phyloP scores from a whole-genome alignment of 2,329 filamentous ascomycete species.

The Fusarium illudens region DNA sequence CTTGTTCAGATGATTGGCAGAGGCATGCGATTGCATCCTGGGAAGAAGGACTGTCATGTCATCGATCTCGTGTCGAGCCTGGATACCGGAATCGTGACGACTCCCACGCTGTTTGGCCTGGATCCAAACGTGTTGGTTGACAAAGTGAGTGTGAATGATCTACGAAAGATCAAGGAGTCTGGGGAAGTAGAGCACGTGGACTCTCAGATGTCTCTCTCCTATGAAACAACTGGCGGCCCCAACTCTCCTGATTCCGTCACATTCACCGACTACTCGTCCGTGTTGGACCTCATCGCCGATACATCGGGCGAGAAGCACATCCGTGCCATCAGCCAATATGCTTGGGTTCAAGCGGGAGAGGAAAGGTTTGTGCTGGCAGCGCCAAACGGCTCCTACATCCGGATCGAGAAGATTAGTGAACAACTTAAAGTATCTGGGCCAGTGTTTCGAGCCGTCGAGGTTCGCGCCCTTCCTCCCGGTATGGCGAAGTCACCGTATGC shows the following conservation, averaged over 20 bases:
- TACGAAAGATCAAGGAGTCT: slow-evolving; percentile 63
- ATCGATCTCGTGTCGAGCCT: slow-evolving; percentile 95
- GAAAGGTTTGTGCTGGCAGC: slow-evolving; percentile 76
- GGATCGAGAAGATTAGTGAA: slow-evolving; percentile 55
- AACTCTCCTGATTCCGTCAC: slow-evolving; percentile 61
- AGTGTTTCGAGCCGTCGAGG: slow-evolving; percentile 56
- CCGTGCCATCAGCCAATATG: slow-evolving; percentile 74
- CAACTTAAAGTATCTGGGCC: slow-evolving; percentile 36
- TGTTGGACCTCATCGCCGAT: slow-evolving; percentile 90
- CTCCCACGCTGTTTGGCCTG: slow-evolving; percentile 91
- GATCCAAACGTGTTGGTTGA: slow-evolving; percentile 82
- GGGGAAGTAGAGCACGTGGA: slow-evolving; percentile 54
- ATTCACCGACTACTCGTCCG: slow-evolving; percentile 90
- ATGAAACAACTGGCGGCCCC: slow-evolving; percentile 16
- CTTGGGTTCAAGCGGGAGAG: slow-evolving; percentile 84
- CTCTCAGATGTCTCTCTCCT: slow-evolving; percentile 21
- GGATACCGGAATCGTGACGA: slow-evolving; percentile 84
- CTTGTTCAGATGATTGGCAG: slow-evolving; percentile 98
- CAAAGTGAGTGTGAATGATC: slow-evolving; percentile 67
- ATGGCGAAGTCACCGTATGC: slow-evolving; percentile 68
- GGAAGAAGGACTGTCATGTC: slow-evolving; percentile 89
- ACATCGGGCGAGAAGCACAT: slow-evolving; percentile 82
- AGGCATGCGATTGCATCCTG: slow-evolving; percentile 83
- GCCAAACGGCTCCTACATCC: slow-evolving; percentile 68
- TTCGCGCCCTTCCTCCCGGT: slow-evolving; percentile 56